phyloP scores from a whole-genome alignment of 495 filamentous ascomycete genomes.

The Saxophila tyrrhenica region DNA sequence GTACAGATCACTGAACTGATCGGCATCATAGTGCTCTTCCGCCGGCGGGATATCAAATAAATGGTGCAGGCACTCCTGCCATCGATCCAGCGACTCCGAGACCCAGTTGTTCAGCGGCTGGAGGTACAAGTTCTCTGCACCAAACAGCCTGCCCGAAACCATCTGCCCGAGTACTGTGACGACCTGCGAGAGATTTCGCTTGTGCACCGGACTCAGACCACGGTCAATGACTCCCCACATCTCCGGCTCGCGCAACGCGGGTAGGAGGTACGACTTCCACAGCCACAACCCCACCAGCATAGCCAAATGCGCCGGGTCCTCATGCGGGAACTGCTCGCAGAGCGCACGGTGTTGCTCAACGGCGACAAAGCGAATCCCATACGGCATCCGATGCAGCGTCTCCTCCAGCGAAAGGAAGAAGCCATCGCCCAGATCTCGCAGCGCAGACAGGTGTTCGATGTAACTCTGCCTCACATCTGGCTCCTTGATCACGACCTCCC shows the following conservation, averaged over 20 bases:
- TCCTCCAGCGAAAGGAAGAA: constrained; percentile 76
- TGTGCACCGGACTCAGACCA: constrained; percentile 77
- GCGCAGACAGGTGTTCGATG: constrained; percentile 83
- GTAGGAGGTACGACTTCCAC: constrained; percentile 88
- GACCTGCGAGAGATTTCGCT: constrained; percentile 83
- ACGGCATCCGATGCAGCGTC: constrained; percentile 76
- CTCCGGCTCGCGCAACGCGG: constrained; percentile 76
- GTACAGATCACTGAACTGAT: constrained; percentile 96
- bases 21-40: constrained; percentile 84
- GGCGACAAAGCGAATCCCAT: constrained; percentile 80
- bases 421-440: constrained; percentile 85
- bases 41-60: constrained; percentile 71
- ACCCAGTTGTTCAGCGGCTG: constrained; percentile 89
- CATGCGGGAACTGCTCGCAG: constrained; percentile 61
- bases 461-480: constrained; percentile 83
- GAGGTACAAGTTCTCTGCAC: constrained; percentile 87
- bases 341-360: constrained; percentile 75
- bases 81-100: constrained; percentile 68
- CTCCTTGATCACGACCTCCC: constrained; percentile 87
- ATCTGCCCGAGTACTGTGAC: constrained; percentile 84
- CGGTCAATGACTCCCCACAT: constrained; percentile 82
- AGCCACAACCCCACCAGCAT: constrained; percentile 81
- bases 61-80: constrained; percentile 47
- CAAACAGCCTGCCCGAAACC: constrained; percentile 73
- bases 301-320: constrained; percentile 64